A percentile compares a stretch with the other conserved stretches of the same genome.
Conservation (phyloP, 306 rosid species). For the Dryas octopetala region DNA sequence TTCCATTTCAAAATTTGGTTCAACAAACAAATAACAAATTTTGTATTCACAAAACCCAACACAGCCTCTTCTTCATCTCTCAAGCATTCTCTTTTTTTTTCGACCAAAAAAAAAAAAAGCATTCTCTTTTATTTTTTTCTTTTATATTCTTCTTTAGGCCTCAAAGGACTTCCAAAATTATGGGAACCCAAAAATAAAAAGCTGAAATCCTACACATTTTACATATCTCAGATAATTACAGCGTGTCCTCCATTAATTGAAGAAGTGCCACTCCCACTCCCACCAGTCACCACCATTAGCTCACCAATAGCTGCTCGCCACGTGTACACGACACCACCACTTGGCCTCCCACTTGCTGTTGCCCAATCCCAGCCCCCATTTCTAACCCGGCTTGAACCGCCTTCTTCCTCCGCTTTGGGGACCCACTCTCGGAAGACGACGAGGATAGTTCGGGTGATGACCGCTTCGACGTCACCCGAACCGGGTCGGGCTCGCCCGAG, state of each 20-base stretch:
- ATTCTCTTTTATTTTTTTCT: neutral
- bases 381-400: slow-evolving; percentile 19
- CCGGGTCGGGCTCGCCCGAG: slow-evolving; percentile 91
- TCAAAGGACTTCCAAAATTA: neutral
- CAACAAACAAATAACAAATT: slow-evolving; percentile 3
- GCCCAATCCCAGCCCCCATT: slow-evolving; percentile 10
- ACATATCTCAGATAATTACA: slow-evolving; percentile 33
- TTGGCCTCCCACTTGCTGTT: slow-evolving; percentile 25
- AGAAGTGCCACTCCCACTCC: neutral
- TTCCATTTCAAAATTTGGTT: neutral
- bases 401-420: slow-evolving; percentile 53
- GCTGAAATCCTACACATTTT: slow-evolving; percentile 6
- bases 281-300: slow-evolving; percentile 1
- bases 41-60: slow-evolving; percentile 9
- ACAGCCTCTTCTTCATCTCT: neutral
- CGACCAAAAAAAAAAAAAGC: no score
- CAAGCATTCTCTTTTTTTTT: neutral
- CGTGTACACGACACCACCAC: slow-evolving; percentile 19
- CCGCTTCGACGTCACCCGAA: slow-evolving; percentile 65
- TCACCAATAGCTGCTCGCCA: slow-evolving; percentile 34
- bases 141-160: neutral
- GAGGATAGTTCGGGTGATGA: slow-evolving; percentile 45
- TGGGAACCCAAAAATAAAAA: slow-evolving; percentile 1
- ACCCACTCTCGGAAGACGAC: slow-evolving; percentile 40
- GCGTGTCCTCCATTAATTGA: neutral